Conservation (phyloP, 768 basidiomycete genomes). For the Baorangia bicolor region DNA sequence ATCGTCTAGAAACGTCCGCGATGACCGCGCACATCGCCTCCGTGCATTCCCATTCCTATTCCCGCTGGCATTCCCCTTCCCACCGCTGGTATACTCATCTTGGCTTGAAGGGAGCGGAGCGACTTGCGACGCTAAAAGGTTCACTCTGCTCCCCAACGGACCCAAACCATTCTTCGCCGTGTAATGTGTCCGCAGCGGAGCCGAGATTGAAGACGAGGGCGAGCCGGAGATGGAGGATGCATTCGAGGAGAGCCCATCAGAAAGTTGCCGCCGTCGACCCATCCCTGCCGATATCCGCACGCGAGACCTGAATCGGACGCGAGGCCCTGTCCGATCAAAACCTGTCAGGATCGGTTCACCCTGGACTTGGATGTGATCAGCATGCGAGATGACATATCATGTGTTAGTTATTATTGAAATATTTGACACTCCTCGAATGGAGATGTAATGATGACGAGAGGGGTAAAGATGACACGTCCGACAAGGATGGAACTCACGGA, state of each 20-base stretch:
- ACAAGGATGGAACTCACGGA: slow-evolving; percentile 16
- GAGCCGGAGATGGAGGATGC: slow-evolving; percentile 55
- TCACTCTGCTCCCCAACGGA: slow-evolving; percentile 59
- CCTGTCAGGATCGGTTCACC: slow-evolving; percentile 8
- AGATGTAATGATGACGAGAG: neutral
- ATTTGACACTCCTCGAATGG: neutral
- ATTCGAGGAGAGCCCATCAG: slow-evolving; percentile 24
- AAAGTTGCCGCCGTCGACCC: slow-evolving; percentile 41
- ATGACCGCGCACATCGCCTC: slow-evolving; percentile 8
- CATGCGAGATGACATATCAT: neutral
- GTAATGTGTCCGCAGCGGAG: slow-evolving; percentile 63
- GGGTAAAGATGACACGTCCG: neutral
- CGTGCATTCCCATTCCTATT: neutral
- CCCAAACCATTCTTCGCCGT: slow-evolving; percentile 56
- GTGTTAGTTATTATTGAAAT: neutral
- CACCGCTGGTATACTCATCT: neutral
- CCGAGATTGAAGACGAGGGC: slow-evolving; percentile 79
- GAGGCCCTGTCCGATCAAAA: slow-evolving; percentile 19
- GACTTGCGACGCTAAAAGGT: slow-evolving; percentile 21
- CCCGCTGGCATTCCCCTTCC: neutral
- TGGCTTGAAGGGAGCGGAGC: neutral
- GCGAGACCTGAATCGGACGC: slow-evolving; percentile 69
- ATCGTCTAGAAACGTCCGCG: slow-evolving; percentile 6
- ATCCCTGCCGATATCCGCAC: slow-evolving; percentile 77
- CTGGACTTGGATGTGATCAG: slow-evolving; percentile 11